A percentile compares a stretch with the other conserved stretches of the same genome.
phyloP scores from a whole-genome alignment of 768 basidiomycete genomes.

The Kwoniella dendrophila region DNA sequence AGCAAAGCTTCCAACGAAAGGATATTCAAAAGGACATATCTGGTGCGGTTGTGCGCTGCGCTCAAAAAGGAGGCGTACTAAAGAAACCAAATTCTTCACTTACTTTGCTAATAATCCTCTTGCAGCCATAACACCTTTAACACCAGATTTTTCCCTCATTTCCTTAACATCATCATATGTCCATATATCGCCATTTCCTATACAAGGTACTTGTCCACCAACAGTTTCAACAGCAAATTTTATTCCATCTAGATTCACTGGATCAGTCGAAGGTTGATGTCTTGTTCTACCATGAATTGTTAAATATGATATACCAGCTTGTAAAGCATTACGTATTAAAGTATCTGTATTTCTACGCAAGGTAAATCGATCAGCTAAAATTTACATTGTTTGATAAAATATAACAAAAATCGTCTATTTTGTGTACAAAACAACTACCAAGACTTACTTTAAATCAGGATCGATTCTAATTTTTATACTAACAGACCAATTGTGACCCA shows the following conservation, averaged over 20 bases:
- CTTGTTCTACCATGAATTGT: conserved; percentile 61
- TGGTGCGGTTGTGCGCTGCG: too few relatives aligned
- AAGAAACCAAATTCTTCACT: conserved; percentile 14
- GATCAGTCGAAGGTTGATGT: conserved; percentile 58
- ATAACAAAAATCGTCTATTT: not conserved
- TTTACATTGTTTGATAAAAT: not conserved
- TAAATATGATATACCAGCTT: conserved; percentile 58
- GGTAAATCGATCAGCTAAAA: not conserved
- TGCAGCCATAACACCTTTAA: conserved; percentile 60
- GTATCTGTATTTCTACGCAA: conserved; percentile 55
- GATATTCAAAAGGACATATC: too few relatives aligned
- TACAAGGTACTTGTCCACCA: conserved; percentile 57
- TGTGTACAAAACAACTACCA: not conserved
- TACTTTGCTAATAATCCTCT: conserved; percentile 60
- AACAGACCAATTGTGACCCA: conserved; percentile 59
- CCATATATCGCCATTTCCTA: conserved; percentile 61
- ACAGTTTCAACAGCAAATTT: conserved; percentile 58
- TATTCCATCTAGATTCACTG: conserved; percentile 58
- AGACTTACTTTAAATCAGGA: conserved; percentile 55
- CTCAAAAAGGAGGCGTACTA: not conserved
- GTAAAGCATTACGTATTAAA: conserved; percentile 57
- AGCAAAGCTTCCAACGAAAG: not conserved
- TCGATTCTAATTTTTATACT: conserved; percentile 61
- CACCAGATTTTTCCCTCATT: conserved; percentile 57
- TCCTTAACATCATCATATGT: conserved; percentile 53